Evolutionary conservation across 768 basidiomycete species (phyloP), one percentile per base, ranked within the genome.

Genomic region (Vararia minispora): DNA sequence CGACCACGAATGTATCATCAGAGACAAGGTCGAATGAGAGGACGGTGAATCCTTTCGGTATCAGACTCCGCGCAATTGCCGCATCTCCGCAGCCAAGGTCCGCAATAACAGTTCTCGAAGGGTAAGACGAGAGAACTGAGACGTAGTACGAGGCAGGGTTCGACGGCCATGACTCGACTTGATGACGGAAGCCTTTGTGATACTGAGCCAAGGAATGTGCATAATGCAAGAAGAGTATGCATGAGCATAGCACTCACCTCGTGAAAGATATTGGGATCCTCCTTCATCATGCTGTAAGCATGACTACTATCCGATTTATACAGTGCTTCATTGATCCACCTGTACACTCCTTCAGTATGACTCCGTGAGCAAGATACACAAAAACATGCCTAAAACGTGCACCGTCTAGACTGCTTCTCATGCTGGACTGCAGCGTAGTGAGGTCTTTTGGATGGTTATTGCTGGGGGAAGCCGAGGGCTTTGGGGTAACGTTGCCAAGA

Each of bases 21-120:
- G 83, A 79, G 5, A 86, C 71, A 24, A 91, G 66, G 56, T 92
- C 88, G 54, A 76, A 92, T 1, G 84, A 89, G 30, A 86, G 54
- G 16, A 85, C 83, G 23, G 60, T 69, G 49, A 76, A 58, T 20
- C 80, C 82, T 54, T 77, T 71, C 0, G 83, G 74, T 6, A 75
- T 60, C 24, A 99, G 68, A 3, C 71, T 65, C 28, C 71, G 76
- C 0, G 92, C 91, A 21, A 99, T 68, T 6, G 80, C 72, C 17
- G 91, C 95, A 55, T 97, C 92, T 18, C 95, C 95, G 49, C 91
- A 97, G 9, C 95, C 95, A 24, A 99, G 68, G 61, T 99, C 95
- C 24, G 77, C 91, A 35, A 99, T 76, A 49, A 97, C 66, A 0
- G 81, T 76, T 46, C 67, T 69, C 14, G 64, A 42, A 4, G 87